Evolutionary conservation across 1,139 yeast genomes (phyloP).

Genomic region (Blastobotrys illinoisensis): DNA sequence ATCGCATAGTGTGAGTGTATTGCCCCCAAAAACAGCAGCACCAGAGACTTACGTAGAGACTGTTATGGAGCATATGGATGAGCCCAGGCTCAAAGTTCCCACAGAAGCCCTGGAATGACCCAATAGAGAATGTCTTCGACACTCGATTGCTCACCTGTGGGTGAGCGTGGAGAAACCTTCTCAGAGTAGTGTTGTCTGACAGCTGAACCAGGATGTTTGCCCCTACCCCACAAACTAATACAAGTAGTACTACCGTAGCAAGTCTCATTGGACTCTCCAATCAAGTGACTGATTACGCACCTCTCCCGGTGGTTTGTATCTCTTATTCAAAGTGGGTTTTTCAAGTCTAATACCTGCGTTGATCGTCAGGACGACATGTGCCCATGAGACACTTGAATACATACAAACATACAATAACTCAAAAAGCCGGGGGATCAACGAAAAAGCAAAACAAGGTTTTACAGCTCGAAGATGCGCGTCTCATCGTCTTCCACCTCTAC

Average conservation of each 20-base stretch:
- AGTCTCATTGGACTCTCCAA: background rate
- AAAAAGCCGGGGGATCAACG: background rate
- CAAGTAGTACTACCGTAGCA: background rate
- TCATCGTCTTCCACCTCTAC: constrained; percentile 21
- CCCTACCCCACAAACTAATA: background rate
- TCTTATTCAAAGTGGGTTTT: background rate
- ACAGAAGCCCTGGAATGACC: constrained; percentile 26
- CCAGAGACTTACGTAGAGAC: constrained; percentile 15
- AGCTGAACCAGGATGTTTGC: constrained; percentile 26
- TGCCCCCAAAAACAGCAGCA: background rate
- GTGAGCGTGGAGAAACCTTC: constrained; percentile 21
- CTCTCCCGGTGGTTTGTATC: background rate
- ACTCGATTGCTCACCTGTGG: constrained; percentile 22
- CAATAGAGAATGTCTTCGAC: constrained; percentile 26
- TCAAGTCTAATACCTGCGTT: background rate
- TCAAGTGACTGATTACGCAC: background rate
- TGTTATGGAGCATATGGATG: constrained; percentile 17
- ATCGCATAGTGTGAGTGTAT: background rate
- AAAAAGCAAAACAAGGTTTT: background rate
- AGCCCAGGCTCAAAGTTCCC: constrained; percentile 25
- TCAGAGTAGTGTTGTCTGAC: constrained; percentile 18
- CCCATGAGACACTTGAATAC: background rate
- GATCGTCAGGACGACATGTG: background rate
- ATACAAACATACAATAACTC: background rate
- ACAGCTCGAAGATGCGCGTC: constrained; percentile 17